Conservation (phyloP, 2,329 filamentous ascomycete species). For the Trematosphaeria pertusa region DNA sequence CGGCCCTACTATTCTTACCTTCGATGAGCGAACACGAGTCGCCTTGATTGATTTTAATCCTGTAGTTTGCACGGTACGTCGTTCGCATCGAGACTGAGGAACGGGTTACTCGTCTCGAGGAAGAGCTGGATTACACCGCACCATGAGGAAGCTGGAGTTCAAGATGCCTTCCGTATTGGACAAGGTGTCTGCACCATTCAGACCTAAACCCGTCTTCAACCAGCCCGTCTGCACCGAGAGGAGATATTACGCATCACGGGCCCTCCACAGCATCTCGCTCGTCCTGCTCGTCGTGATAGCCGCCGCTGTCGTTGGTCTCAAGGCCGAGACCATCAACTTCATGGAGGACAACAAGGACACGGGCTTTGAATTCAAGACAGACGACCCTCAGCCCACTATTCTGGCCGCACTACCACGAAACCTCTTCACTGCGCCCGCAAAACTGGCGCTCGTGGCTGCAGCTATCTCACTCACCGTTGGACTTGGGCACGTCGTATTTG, state of each 20-base stretch:
- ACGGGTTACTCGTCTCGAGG: too few relatives aligned
- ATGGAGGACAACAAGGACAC: slow-evolving; percentile 39
- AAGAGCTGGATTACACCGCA: slow-evolving; percentile 6
- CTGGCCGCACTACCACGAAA: slow-evolving; percentile 39
- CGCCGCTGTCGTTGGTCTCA: slow-evolving; percentile 31
- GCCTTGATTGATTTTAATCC: slow-evolving; percentile 6
- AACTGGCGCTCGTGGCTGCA: slow-evolving; percentile 33
- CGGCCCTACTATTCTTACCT: slow-evolving; percentile 5
- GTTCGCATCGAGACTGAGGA: too few relatives aligned
- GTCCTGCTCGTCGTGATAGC: slow-evolving; percentile 26
- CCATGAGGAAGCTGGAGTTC: slow-evolving; percentile 18
- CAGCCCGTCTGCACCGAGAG: slow-evolving; percentile 19
- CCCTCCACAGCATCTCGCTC: slow-evolving; percentile 28
- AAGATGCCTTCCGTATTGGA: slow-evolving; percentile 19
- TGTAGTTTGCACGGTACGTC: too few relatives aligned
- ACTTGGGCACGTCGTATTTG: slow-evolving; percentile 28
- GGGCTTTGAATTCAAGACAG: slow-evolving; percentile 37
- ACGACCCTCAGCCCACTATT: slow-evolving; percentile 19
- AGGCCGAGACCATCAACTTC: slow-evolving; percentile 40
- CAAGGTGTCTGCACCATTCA: slow-evolving; percentile 14
- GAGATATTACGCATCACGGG: slow-evolving; percentile 28
- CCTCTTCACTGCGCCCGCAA: slow-evolving; percentile 35
- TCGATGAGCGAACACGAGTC: slow-evolving; percentile 5
- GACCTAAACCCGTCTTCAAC: slow-evolving; percentile 29
- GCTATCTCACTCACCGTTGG: slow-evolving; percentile 31